Conservation (phyloP, 2,329 filamentous ascomycete species). For the Phyllosticta paracitricarpa region DNA sequence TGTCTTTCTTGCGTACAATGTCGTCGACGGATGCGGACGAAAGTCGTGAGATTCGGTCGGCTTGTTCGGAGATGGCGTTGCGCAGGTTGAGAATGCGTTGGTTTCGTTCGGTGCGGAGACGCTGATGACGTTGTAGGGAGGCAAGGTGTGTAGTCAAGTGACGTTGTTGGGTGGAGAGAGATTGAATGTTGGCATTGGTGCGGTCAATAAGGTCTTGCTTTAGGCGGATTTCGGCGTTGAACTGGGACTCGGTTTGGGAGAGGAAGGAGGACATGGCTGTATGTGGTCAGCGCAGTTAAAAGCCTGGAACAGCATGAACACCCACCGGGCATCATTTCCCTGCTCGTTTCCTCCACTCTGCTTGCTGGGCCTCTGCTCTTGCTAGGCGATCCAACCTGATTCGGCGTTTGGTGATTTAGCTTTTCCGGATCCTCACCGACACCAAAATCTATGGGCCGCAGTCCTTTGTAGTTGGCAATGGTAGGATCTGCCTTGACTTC, state of each 20-base stretch:
- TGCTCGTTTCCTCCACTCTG: slow-evolving; percentile 60
- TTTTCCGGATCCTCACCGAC: slow-evolving; percentile 59
- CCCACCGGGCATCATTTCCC: slow-evolving; percentile 72
- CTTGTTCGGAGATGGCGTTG: slow-evolving; percentile 62
- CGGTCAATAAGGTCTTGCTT: slow-evolving; percentile 79
- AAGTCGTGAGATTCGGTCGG: slow-evolving; percentile 21
- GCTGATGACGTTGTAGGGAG: slow-evolving; percentile 54
- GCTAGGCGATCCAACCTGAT: slow-evolving; percentile 22
- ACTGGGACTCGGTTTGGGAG: slow-evolving; percentile 65
- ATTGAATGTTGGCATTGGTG: slow-evolving; percentile 70
- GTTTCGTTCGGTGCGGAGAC: slow-evolving; percentile 53
- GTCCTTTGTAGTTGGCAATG: slow-evolving; percentile 80
- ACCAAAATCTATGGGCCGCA: slow-evolving; percentile 88
- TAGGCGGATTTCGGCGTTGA: slow-evolving; percentile 68
- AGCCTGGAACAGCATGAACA: slow-evolving; percentile 1
- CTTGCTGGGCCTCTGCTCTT: slow-evolving; percentile 30
- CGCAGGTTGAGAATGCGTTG: slow-evolving; percentile 70
- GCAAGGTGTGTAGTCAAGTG: slow-evolving; percentile 68
- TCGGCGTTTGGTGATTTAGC: slow-evolving; percentile 29
- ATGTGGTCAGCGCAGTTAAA: slow-evolving; percentile 12
- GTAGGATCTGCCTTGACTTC: slow-evolving; percentile 92
- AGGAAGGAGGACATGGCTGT: slow-evolving; percentile 74
- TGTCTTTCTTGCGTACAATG: slow-evolving; percentile 38
- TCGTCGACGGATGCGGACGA: slow-evolving; percentile 5
- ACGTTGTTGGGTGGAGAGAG: slow-evolving; percentile 67